Percentiles rank a stretch among this genome's conserved stretches.
Evolutionary conservation across 1,284 basidiomycete genomes (phyloP).

Genomic region (Phylloporus sp.): DNA sequence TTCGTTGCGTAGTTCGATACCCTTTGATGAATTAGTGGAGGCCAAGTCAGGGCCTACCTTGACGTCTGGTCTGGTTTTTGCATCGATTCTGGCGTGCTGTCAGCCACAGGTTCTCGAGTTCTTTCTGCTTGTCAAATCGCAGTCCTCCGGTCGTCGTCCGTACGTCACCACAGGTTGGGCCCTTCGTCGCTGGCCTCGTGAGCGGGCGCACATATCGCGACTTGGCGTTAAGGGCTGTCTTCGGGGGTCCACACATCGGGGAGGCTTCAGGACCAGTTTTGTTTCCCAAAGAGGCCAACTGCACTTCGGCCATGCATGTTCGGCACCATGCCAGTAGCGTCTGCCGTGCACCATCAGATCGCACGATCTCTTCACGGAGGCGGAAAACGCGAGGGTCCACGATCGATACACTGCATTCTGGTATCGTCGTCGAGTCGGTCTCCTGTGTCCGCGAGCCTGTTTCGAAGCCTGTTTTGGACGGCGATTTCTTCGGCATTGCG

Average conservation of each 20-base stretch:
- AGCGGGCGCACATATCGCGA: too few species aligned
- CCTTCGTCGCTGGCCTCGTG: neutral
- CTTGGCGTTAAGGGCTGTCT: neutral
- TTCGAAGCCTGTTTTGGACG: neutral
- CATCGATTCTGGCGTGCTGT: constrained; percentile 5
- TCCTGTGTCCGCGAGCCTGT: neutral
- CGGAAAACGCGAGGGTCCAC: constrained; percentile 14
- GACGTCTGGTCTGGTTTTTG: constrained; percentile 1
- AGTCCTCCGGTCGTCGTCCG: neutral
- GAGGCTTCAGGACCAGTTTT: neutral
- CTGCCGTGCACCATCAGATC: constrained; percentile 6
- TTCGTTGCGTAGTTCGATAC: too few species aligned
- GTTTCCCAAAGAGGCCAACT: neutral
- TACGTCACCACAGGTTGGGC: neutral
- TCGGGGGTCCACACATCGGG: neutral
- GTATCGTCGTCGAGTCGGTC: neutral
- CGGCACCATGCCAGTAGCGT: constrained; percentile 19
- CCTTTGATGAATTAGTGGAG: neutral
- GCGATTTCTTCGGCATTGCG: neutral
- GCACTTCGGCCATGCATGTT: neutral
- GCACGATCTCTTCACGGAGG: constrained; percentile 12
- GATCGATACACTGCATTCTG: neutral
- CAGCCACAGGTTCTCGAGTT: constrained; percentile 15
- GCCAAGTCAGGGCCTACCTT: neutral
- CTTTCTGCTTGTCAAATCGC: constrained; percentile 9